Conservation (phyloP, 768 basidiomycete species). For the Solioccasus polychromus region DNA sequence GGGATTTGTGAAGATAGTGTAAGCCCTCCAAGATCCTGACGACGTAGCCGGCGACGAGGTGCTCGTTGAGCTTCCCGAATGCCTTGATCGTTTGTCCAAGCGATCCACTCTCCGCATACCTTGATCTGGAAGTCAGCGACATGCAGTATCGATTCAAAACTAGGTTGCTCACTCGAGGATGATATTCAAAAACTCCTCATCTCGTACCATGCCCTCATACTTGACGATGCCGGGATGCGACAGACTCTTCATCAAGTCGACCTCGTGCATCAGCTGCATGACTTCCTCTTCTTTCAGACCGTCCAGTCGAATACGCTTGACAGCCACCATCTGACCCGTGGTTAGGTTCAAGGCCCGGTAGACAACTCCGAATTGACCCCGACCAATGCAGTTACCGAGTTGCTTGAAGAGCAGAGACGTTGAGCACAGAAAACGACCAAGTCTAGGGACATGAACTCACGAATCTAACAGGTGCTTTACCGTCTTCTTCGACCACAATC, state of each 20-base stretch:
- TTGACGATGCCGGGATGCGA: constrained; percentile 96
- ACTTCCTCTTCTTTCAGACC: constrained; percentile 92
- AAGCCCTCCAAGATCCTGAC: constrained; percentile 96
- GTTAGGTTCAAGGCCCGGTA: constrained; percentile 92
- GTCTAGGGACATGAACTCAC: constrained; percentile 47
- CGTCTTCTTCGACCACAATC: constrained; percentile 76
- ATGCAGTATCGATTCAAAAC: neutral
- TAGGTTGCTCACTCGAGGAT: constrained; percentile 76
- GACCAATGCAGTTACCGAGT: constrained; percentile 96
- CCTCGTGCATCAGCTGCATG: constrained; percentile 88
- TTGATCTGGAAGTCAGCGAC: constrained; percentile 33
- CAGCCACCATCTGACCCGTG: constrained; percentile 98
- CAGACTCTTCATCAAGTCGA: constrained; percentile 86
- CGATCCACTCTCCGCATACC: constrained; percentile 96
- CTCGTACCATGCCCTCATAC: constrained; percentile 94
- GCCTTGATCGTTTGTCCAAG: constrained; percentile 90
- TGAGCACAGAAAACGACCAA: constrained; percentile 7
- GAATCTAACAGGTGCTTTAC: constrained; percentile 75
- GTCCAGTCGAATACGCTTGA: constrained; percentile 89
- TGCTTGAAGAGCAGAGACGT: constrained; percentile 51
- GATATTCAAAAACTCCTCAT: constrained; percentile 85
- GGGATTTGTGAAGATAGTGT: constrained; percentile 84
- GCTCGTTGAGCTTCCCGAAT: constrained; percentile 92
- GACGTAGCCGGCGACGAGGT: constrained; percentile 87
- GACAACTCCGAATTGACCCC: constrained; percentile 95